Evolutionary conservation across 1,139 yeast species (phyloP).

Genomic region (Taphrina flavorubra): DNA sequence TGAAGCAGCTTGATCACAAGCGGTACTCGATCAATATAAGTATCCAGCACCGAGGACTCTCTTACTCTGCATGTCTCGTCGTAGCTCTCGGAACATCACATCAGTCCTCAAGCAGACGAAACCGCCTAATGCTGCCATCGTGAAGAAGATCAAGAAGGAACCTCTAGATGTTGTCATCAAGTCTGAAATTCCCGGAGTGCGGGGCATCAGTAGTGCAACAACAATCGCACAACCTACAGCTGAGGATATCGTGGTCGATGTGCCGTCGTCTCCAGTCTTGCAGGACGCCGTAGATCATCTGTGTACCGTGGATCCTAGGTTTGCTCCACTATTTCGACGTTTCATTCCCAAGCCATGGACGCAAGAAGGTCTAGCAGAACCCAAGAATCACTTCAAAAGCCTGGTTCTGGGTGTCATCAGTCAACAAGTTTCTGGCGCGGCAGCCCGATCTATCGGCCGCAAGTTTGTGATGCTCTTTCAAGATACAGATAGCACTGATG

Average conservation of each 20-base stretch:
- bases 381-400: slow-evolving; percentile 44
- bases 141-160: slow-evolving; percentile 10
- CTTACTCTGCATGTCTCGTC: slow-evolving; percentile 15
- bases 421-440: slow-evolving; percentile 86
- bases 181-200: not conserved
- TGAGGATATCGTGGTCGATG: not conserved
- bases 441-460: slow-evolving; percentile 69
- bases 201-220: not conserved
- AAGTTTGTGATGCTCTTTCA: slow-evolving; percentile 57
- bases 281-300: slow-evolving; percentile 24
- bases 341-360: slow-evolving; percentile 44
- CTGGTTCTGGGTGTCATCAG: slow-evolving; percentile 26
- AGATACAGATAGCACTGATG: slow-evolving; percentile 43
- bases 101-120: slow-evolving; percentile 20
- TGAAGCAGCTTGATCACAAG: too few relatives aligned
- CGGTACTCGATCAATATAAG: not conserved
- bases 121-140: not conserved
- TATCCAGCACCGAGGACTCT: too few relatives aligned
- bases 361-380: slow-evolving; percentile 41
- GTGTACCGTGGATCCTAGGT: slow-evolving; percentile 44
- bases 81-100: slow-evolving; percentile 15
- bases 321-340: slow-evolving; percentile 41
- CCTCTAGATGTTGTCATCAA: not conserved
- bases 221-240: not conserved
- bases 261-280: not conserved